phyloP scores from a whole-genome alignment of 2,329 filamentous ascomycete genomes.

The Gaeumannomyces sp. region DNA sequence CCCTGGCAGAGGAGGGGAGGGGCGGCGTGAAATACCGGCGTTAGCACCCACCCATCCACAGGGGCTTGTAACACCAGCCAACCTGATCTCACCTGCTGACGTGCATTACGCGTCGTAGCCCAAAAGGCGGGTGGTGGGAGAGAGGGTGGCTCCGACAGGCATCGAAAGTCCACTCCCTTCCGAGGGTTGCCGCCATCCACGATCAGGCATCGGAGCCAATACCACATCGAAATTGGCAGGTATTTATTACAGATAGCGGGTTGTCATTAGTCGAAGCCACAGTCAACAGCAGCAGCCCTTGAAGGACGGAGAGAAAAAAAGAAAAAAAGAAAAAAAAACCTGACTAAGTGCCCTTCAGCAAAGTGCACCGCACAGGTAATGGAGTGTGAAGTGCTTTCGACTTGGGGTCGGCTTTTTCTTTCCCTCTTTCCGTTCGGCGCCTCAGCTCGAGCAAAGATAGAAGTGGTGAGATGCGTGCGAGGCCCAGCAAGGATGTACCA shows the following conservation, averaged over 20 bases:
- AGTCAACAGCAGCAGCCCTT: no score
- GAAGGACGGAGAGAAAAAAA: not conserved
- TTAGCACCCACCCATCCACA: not conserved
- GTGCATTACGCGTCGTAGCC: constrained; percentile 1
- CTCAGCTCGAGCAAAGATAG: not conserved
- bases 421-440: not conserved
- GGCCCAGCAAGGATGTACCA: not conserved
- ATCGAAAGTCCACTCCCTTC: not conserved
- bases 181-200: not conserved
- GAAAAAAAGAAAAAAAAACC: not conserved
- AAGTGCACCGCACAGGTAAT: not conserved
- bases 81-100: constrained; percentile 1
- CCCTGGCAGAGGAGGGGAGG: not conserved
- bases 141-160: not conserved
- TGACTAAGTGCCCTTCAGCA: not conserved
- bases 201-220: not conserved
- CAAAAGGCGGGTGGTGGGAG: not conserved
- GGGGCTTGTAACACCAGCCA: not conserved
- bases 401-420: constrained; percentile 1
- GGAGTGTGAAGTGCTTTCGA: not conserved
- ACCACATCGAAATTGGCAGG: not conserved
- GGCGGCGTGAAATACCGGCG: not conserved
- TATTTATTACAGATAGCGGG: not conserved
- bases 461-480: not conserved
- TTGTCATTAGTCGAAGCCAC: no score